A percentile compares a stretch with the other conserved stretches of the same genome.
These are phyloP conservation scores for Annona cherimola DNA, from an alignment of 164 flowering plant genomes.

Conservation along the genomic window DNA sequence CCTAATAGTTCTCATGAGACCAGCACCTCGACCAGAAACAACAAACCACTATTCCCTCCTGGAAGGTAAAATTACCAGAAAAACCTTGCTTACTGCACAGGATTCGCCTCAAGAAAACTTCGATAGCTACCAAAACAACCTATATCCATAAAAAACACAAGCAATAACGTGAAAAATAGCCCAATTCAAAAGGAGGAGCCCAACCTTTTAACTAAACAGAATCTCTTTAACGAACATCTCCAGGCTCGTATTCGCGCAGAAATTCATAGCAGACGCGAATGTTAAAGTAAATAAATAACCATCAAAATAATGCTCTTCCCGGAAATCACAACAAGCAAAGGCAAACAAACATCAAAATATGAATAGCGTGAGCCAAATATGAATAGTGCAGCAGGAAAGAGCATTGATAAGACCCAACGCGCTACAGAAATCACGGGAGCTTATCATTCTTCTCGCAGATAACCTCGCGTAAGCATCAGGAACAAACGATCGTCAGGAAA, in stretches of 20 bases:
- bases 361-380: background rate
- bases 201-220: background rate
- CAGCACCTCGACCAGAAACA: conserved; percentile 38
- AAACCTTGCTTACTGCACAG: conserved; percentile 5
- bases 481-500: background rate
- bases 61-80: conserved; percentile 28
- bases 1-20: conserved; percentile 96
- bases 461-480: background rate
- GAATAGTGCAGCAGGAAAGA: background rate
- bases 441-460: background rate
- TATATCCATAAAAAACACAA: conserved; percentile 1
- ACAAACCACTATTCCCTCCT: conserved; percentile 29
- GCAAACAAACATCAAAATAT: background rate
- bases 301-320: background rate
- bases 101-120: conserved; percentile 4
- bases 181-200: background rate
- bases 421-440: background rate
- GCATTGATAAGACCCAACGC: background rate
- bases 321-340: background rate
- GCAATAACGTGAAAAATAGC: background rate
- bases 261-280: too few relatives aligned
- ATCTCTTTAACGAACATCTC: too few relatives aligned
- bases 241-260: too few relatives aligned
- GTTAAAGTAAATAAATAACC: background rate
- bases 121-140: conserved; percentile 3